Base-by-base conservation (phyloP, 176 grass and related monocot species). In the Avena eriantha region DNA sequence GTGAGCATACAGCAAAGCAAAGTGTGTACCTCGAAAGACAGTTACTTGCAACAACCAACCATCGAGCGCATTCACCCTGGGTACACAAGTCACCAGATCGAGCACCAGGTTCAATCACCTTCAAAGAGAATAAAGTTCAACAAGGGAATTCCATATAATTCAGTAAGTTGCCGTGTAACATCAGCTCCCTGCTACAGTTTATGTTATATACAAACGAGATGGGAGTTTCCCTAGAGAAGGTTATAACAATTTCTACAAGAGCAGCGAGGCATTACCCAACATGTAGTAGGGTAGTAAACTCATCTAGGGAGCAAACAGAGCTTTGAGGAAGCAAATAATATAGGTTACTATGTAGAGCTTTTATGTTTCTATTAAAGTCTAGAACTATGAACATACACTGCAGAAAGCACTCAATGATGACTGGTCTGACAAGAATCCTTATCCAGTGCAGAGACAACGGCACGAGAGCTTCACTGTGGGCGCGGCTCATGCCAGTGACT, bases 31-130 rank as follows among this genome's bases (percentile, higher is more conserved):
- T 95, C 21, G 95, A 92, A 89, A 98, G 90, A 66, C 83, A 89
- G 88, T 89, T 92, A 86, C 95, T 95, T 86, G 91, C 91, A 39
- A 87, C 86, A 56, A 98, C 93, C 84, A 98, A 80, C 95, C 93
- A 98, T 85, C 93, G 87, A 87, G 93, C 95, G 85, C 92, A 93
- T 56, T 98, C 95, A 46, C 93, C 89, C 10, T 89, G 93, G 71
- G 86, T 90, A 79, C 93, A 98, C 73, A 98, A 81, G 24, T 98
- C 95, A 93, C 91, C 91, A 88, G 93, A 87, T 89, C 23, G 88
- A 70, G 84, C 89, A 90, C 80, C 81, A 26, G 80, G 85, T 90
- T 95, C 95, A 73, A 98, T 93, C 80, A 98, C 93, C 95, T 98
- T 69, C 43, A 86, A 90, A 76, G 23, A 92, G 57, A 73, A 59